Percentiles rank a stretch among this genome's conserved stretches.
These are phyloP conservation scores for Zalerion maritima DNA, from an alignment of 495 filamentous ascomycete species.

Conservation along the genomic window DNA sequence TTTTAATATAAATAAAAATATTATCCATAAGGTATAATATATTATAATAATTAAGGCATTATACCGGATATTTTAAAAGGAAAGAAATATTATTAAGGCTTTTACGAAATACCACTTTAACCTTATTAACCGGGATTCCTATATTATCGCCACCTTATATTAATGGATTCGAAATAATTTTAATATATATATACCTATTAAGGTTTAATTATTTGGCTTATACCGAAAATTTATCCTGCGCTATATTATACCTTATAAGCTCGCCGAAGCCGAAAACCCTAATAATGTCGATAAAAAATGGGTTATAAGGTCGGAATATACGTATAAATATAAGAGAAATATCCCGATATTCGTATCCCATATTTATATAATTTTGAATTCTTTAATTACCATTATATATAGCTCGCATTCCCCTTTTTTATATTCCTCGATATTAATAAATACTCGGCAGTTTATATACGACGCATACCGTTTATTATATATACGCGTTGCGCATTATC, in stretches of 20 bases:
- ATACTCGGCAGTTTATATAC: slow-evolving; percentile 7
- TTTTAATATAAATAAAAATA: slow-evolving; percentile 7
- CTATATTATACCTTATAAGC: slow-evolving; percentile 19
- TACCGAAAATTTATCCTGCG: slow-evolving; percentile 14
- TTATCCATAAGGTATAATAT: slow-evolving; percentile 6
- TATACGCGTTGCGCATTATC: slow-evolving; percentile 4
- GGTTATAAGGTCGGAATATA: slow-evolving; percentile 22
- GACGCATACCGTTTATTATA: slow-evolving; percentile 7
- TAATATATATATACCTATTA: slow-evolving; percentile 26
- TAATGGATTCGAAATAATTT: slow-evolving; percentile 24
- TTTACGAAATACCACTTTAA: slow-evolving; percentile 9
- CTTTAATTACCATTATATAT: slow-evolving; percentile 6
- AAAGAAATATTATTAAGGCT: slow-evolving; percentile 5
- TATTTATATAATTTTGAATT: slow-evolving; percentile 24
- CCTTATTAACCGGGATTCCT: slow-evolving; percentile 3
- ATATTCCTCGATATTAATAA: slow-evolving; percentile 1
- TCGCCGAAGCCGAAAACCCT: slow-evolving; percentile 17
- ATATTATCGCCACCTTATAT: neutral
- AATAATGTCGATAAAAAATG: slow-evolving; percentile 27
- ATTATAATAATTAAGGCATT: no score
- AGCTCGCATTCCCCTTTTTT: slow-evolving; percentile 1
- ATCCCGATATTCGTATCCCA: slow-evolving; percentile 18
- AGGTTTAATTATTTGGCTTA: slow-evolving; percentile 6
- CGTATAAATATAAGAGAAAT: slow-evolving; percentile 22
- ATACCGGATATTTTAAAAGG: slow-evolving; percentile 7